Base-by-base conservation (phyloP, 139 green algal species). In the Ettlia oleoabundans region DNA sequence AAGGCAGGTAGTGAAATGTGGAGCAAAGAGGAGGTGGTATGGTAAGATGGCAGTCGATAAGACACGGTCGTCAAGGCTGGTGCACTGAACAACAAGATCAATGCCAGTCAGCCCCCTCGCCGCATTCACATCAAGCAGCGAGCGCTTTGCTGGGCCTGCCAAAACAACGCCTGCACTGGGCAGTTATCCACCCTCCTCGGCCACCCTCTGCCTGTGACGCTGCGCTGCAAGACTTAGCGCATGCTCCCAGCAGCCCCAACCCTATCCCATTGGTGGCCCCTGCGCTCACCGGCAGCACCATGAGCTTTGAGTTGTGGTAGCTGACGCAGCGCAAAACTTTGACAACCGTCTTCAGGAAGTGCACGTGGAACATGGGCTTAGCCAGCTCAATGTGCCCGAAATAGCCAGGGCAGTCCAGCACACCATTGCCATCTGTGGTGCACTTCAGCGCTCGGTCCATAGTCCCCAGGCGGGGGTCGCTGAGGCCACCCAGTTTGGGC, bases 361-460 rank as follows among this genome's bases (percentile, higher is more conserved):
- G 95, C 43, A 95, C 89, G 85, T 99, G 97, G 82, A 94, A 99
- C 86, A 99, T 94, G 10, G 97, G 96, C 84, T 97, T 94, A 28
- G 95, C 96, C 38, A 99, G 92, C 84, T 98, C 95, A 37, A 99
- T 92, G 91, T 99, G 96, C 15, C 97, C 97, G 89, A 99, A 99
- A 85, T 99, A 97, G 4, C 97, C 97, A 0, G 97, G 97, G 81
- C 93, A 99, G 77, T 99, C 95, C 62, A 92, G 86, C 32, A 91
- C 75, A 61, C 88, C 85, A 22, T 85, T 84, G 28, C 92, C 93
- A 74, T 98, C 95, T 35, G 93, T 97, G 21, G 87, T 90, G 79
- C 95, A 98, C 78, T 95, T 92, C 6, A 92, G 38, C n/a, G 87
- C 87, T 19, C 90, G 85, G 84, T 98, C 95, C 88, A 99, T 96